These are phyloP conservation scores for Aspergillus carlsbadensis DNA, from an alignment of 495 filamentous ascomycete species.

Conservation along the genomic window DNA sequence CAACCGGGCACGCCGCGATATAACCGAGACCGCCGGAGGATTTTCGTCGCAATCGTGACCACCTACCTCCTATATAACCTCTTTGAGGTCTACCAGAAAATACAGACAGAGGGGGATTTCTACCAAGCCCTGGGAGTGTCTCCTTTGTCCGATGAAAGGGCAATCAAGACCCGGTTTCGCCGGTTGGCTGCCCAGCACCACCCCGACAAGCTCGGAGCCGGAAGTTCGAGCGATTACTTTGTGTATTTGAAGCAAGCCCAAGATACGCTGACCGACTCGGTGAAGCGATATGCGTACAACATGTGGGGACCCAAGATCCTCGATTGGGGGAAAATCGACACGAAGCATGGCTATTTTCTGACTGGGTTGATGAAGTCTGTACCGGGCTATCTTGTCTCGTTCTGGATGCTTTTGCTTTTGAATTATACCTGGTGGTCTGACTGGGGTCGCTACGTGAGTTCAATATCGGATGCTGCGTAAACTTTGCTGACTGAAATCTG, in stretches of 20 bases:
- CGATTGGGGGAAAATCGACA: slow-evolving; percentile 65
- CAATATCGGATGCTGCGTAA: neutral
- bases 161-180: slow-evolving; percentile 81
- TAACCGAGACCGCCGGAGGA: slow-evolving; percentile 70
- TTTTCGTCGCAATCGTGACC: slow-evolving; percentile 77
- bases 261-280: slow-evolving; percentile 77
- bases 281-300: slow-evolving; percentile 87
- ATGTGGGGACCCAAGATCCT: slow-evolving; percentile 80
- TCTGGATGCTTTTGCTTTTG: slow-evolving; percentile 62
- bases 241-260: slow-evolving; percentile 78
- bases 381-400: slow-evolving; percentile 65
- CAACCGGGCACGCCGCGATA: slow-evolving; percentile 68
- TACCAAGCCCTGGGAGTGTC: slow-evolving; percentile 73
- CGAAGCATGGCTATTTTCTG: slow-evolving; percentile 70
- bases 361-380: slow-evolving; percentile 57
- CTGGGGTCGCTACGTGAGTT: slow-evolving; percentile 66
- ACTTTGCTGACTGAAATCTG: slow-evolving; percentile 1
- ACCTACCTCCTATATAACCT: slow-evolving; percentile 89
- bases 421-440: slow-evolving; percentile 78
- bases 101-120: slow-evolving; percentile 69
- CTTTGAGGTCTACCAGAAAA: slow-evolving; percentile 83
- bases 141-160: slow-evolving; percentile 65
- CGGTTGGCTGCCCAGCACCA: slow-evolving; percentile 82
- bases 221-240: slow-evolving; percentile 60
- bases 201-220: slow-evolving; percentile 72